Base-by-base conservation (phyloP, 805 yeast genomes). In the Ogataea wickerhamii region DNA sequence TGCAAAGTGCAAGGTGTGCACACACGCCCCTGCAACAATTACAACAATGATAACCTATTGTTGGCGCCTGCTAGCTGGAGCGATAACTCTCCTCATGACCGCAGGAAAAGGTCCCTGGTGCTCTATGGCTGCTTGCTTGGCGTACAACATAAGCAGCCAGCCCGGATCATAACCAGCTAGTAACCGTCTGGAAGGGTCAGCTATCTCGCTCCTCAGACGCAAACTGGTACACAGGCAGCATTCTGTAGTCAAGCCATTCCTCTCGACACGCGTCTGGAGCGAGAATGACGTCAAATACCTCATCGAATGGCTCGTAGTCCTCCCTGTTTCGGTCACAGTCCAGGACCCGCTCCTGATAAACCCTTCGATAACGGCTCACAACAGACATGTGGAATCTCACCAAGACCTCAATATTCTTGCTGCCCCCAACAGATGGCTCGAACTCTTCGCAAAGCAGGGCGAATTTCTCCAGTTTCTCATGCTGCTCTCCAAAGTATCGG, bases 201-300 rank as follows among this genome's bases (percentile, higher is more conserved):
- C n/a, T 22, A 12, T 22, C 11, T 22, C 25, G 11, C 25, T 22
- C 25, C 25, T 8, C 8, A 22, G 30, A 27, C 7, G 30, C 22
- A 33, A 54, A 56, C 34, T 47, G 49, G 34, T 51, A 52, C 18
- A 55, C 43, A 2, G 63, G 60, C 11, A 39, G 31, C 36, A 58
- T 38, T 5, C 60, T 37, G 19, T 38, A 42, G 5, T 39, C 41
- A 8, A 46, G 24, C 56, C 56, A 54, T 11, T 43, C 55, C 4
- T 38, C 48, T 7, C 47, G 38, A 17, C 44, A 30, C 24, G 44
- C 49, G 12, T 34, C 48, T 2, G 48, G 45, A 6, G 34, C 34
- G 30, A 52, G 18, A 10, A 52, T 32, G 23, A 51, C 23, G 12
- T 43, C 45, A 37, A 47, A 51, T 3, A 40, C 33, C 10, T 45